Conservation (phyloP, 2,329 filamentous ascomycete genomes). For the Periglandula ipomoeae region DNA sequence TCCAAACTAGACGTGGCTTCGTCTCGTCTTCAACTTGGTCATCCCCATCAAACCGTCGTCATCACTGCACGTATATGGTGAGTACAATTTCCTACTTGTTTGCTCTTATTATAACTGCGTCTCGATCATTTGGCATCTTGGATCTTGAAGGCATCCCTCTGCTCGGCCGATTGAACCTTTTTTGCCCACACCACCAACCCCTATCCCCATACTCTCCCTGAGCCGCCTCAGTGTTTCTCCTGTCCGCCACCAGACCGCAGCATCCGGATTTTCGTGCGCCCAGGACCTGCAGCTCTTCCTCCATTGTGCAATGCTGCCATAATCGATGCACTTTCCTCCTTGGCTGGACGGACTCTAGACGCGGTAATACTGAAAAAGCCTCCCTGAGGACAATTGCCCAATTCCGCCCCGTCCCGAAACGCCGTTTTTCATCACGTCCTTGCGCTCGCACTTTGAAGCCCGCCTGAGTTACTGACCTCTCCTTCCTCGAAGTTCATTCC, state of each 20-base stretch:
- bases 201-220: background rate
- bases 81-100: background rate
- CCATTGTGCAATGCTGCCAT: background rate
- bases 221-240: background rate
- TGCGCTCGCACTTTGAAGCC: too few relatives aligned
- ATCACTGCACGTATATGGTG: conserved; percentile 1
- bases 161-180: too few relatives aligned
- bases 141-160: too few relatives aligned
- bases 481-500: conserved; percentile 1
- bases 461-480: background rate
- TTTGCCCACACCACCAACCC: too few relatives aligned
- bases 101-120: background rate
- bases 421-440: background rate
- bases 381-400: background rate
- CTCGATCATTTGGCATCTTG: too few relatives aligned
- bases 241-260: background rate
- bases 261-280: background rate
- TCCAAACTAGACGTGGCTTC: too few relatives aligned
- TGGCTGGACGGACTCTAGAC: background rate
- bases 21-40: too few relatives aligned
- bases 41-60: background rate
- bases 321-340: background rate
- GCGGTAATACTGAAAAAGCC: background rate
- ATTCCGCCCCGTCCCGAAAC: background rate
- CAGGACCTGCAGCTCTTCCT: background rate